phyloP scores from a whole-genome alignment of 1,284 basidiomycete genomes.

The Cutaneotrichosporon sp. region DNA sequence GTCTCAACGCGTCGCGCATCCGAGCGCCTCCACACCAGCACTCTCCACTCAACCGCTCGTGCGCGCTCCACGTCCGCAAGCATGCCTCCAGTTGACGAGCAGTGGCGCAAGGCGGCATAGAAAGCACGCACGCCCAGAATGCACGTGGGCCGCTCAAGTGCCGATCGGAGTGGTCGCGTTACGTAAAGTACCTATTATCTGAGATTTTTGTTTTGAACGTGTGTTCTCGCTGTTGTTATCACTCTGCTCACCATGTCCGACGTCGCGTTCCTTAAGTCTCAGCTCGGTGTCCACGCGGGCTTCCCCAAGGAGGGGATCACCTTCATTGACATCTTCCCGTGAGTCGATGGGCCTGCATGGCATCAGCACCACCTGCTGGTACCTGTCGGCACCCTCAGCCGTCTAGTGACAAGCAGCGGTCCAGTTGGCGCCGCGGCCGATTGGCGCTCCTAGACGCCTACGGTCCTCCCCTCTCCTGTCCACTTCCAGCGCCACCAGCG shows the following conservation, averaged over 20 bases:
- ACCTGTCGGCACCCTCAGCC: not conserved
- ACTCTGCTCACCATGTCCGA: constrained; percentile 64
- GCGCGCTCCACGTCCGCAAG: no score
- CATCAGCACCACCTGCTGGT: no score
- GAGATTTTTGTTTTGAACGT: not conserved
- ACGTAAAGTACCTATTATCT: not conserved
- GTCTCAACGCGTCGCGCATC: no score
- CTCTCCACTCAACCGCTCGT: no score
- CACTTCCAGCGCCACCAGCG: no score
- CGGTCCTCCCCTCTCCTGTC: no score
- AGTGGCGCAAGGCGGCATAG: not conserved
- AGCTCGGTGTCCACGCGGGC: constrained; percentile 70
- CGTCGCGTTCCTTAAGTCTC: constrained; percentile 68
- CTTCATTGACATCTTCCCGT: constrained; percentile 81
- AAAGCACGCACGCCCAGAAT: not conserved
- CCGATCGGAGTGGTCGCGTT: not conserved
- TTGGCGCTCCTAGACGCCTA: no score
- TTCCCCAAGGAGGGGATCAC: constrained; percentile 74
- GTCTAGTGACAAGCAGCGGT: no score
- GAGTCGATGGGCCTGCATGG: not conserved
- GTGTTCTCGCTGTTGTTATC: constrained; percentile 7
- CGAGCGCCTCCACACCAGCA: no score
- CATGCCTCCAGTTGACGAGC: no score
- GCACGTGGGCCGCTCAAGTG: not conserved
- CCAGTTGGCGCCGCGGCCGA: no score